A percentile compares a stretch with the other conserved stretches of the same genome.
phyloP scores from a whole-genome alignment of 192 early-diverging fungal species.

The Backusella westeae region DNA sequence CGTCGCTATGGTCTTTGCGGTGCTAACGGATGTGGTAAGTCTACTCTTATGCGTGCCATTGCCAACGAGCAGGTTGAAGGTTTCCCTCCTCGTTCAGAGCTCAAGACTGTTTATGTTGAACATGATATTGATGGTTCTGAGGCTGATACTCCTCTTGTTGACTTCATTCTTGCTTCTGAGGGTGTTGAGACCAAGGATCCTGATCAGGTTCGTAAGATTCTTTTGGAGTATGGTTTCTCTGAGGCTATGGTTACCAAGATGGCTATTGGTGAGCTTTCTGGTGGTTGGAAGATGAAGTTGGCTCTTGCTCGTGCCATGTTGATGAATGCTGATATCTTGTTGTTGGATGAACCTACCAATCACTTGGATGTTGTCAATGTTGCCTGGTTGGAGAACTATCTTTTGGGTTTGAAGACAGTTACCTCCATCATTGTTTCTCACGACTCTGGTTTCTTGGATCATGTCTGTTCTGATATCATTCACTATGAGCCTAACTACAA shows the following conservation, averaged over 20 bases:
- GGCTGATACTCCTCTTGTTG: slow-evolving; percentile 65
- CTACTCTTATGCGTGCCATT: slow-evolving; percentile 85
- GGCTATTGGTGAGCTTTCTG: slow-evolving; percentile 73
- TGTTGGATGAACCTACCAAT: slow-evolving; percentile 87
- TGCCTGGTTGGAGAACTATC: slow-evolving; percentile 68
- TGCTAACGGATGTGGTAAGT: slow-evolving; percentile 84
- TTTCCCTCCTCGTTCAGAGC: slow-evolving; percentile 72
- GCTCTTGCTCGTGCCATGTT: slow-evolving; percentile 85
- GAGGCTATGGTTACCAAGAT: slow-evolving; percentile 58
- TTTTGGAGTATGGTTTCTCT: slow-evolving; percentile 68
- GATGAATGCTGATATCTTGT: slow-evolving; percentile 79
- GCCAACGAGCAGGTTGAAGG: slow-evolving; percentile 78
- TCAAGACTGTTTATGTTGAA: slow-evolving; percentile 80
- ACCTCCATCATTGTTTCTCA: slow-evolving; percentile 86
- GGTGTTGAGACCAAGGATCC: slow-evolving; percentile 57
- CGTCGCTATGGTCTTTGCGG: slow-evolving; percentile 82
- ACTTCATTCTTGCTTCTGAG: slow-evolving; percentile 62
- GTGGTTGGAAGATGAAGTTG: slow-evolving; percentile 92
- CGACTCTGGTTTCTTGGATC: slow-evolving; percentile 83
- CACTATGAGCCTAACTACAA: slow-evolving; percentile 76
- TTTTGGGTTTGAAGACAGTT: slow-evolving; percentile 64
- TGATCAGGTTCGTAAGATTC: slow-evolving; percentile 43
- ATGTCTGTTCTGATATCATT: slow-evolving; percentile 80
- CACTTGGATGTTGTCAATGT: slow-evolving; percentile 73
- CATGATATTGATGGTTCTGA: slow-evolving; percentile 74